These are phyloP conservation scores for Saccharomyces paradoxus DNA, from an alignment of 805 yeast species.

Conservation along the genomic window DNA sequence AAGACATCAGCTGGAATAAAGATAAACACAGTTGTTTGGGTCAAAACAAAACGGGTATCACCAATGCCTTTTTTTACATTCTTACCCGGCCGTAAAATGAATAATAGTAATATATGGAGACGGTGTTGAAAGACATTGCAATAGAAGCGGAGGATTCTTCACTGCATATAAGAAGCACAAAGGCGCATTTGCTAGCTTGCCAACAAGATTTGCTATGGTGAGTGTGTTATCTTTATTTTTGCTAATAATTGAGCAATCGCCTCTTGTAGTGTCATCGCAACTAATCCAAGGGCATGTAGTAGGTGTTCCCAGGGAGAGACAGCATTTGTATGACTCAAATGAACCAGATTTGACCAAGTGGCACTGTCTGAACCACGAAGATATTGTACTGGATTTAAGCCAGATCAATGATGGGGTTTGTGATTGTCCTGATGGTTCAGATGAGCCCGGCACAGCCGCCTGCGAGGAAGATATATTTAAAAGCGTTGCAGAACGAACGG, in stretches of 20 bases:
- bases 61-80: neutral
- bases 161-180: neutral
- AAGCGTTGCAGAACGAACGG: conserved; percentile 2
- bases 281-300: neutral
- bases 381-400: conserved; percentile 47
- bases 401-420: conserved; percentile 84
- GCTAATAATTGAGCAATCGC: neutral
- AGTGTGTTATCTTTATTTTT: neutral
- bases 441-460: conserved; percentile 92
- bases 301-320: conserved; percentile 18
- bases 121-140: neutral
- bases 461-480: conserved; percentile 35
- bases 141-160: neutral
- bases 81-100: neutral
- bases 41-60: neutral
- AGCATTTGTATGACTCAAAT: conserved; percentile 11
- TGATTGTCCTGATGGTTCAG: conserved; percentile 97
- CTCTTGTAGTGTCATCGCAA: neutral
- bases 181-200: neutral
- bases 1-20: neutral
- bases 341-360: conserved; percentile 51
- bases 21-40: neutral
- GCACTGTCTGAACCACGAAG: conserved; percentile 62
- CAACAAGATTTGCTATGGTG: neutral
- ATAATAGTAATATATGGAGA: neutral